Conservation (phyloP, 768 basidiomycete species). For the Mycena rebaudengoi region DNA sequence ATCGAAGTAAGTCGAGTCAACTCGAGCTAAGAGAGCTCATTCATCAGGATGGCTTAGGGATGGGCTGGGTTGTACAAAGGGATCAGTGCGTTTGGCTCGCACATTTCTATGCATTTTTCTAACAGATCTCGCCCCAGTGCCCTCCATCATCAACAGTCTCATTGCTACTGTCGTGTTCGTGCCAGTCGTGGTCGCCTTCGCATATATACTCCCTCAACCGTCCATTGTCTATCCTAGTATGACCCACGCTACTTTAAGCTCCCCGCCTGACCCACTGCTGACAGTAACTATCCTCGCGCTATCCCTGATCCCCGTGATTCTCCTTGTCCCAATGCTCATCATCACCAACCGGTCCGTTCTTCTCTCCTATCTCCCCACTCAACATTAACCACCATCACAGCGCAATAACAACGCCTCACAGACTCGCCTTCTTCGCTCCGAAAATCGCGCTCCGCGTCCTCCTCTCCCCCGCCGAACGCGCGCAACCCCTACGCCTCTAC, state of each 20-base stretch:
- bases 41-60: neutral
- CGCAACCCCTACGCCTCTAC: slow-evolving; percentile 14
- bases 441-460: slow-evolving; percentile 9
- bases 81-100: slow-evolving; percentile 5
- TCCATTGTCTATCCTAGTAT: too few relatives aligned
- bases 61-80: slow-evolving; percentile 22
- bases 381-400: neutral
- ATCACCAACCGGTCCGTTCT: slow-evolving; percentile 12
- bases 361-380: neutral
- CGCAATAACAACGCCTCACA: slow-evolving; percentile 17
- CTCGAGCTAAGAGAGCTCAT: neutral
- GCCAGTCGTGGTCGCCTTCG: neutral
- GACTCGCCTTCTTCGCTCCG: slow-evolving; percentile 13
- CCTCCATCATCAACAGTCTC: slow-evolving; percentile 6
- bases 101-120: neutral
- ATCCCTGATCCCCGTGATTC: slow-evolving; percentile 1
- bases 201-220: too few relatives aligned
- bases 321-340: slow-evolving; percentile 21
- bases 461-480: slow-evolving; percentile 21
- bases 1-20: neutral
- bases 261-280: neutral
- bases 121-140: slow-evolving; percentile 3
- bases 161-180: neutral
- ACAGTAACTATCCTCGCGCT: neutral
- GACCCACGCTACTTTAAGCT: too few relatives aligned